A percentile compares a stretch with the other conserved stretches of the same genome.
phyloP scores from a whole-genome alignment of 768 basidiomycete species.

The Amanita subjunquillea region DNA sequence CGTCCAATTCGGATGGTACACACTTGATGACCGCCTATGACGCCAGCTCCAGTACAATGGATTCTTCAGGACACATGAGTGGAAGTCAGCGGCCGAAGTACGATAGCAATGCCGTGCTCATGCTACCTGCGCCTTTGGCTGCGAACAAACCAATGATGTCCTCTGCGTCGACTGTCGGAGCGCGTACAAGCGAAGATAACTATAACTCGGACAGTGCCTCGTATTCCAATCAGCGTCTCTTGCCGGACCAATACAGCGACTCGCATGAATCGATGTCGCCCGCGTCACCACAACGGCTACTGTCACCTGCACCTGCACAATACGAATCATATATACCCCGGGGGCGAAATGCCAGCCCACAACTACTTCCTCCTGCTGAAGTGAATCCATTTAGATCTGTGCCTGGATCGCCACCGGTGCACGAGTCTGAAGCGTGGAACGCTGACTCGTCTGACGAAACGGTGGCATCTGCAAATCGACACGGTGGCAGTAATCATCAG shows the following conservation, averaged over 20 bases:
- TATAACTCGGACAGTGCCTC: constrained; percentile 31
- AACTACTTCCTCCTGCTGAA: constrained; percentile 28
- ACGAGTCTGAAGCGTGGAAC: constrained; percentile 24
- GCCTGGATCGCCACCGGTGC: constrained; percentile 25
- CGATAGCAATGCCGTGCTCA: constrained; percentile 62
- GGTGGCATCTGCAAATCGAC: constrained; percentile 20
- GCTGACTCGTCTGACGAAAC: constrained; percentile 22
- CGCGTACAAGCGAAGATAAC: constrained; percentile 39
- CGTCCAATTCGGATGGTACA: constrained; percentile 70
- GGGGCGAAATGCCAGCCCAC: constrained; percentile 13
- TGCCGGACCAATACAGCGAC: constrained; percentile 31
- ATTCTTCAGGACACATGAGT: constrained; percentile 35
- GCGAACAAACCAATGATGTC: constrained; percentile 43
- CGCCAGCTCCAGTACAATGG: constrained; percentile 48
- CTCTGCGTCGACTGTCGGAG: constrained; percentile 35
- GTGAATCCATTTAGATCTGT: constrained; percentile 47
- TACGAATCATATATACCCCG: constrained; percentile 14
- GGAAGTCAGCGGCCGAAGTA: constrained; percentile 42
- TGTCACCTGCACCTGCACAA: constrained; percentile 17
- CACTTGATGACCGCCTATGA: constrained; percentile 45
- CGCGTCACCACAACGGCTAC: constrained; percentile 17
- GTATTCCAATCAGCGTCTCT: constrained; percentile 29
- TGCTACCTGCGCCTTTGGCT: constrained; percentile 67
- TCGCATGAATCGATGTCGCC: constrained; percentile 22
- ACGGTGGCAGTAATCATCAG: constrained; percentile 26